phyloP scores from a whole-genome alignment of 306 rosid species.

The Glycine tomentella region DNA sequence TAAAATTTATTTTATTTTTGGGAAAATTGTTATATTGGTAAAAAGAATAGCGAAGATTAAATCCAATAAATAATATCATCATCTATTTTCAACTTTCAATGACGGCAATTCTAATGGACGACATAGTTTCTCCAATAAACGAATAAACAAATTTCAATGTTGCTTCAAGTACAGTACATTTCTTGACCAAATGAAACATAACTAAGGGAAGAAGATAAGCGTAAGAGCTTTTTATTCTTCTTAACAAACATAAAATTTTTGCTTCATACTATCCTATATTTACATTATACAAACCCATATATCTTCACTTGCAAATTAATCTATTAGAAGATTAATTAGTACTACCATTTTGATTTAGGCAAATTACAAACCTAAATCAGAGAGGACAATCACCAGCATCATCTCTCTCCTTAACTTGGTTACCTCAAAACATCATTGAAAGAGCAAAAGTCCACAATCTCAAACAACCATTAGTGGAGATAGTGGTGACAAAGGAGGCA shows the following conservation, averaged over 20 bases:
- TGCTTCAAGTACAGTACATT: conserved; percentile 1
- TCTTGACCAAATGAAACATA: neutral
- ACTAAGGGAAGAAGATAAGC: neutral
- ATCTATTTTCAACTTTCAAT: neutral
- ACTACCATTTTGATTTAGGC: neutral
- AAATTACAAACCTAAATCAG: neutral
- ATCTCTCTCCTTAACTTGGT: neutral
- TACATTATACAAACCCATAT: conserved; percentile 26
- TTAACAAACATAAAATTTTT: neutral
- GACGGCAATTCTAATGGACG: neutral
- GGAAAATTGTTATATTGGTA: neutral
- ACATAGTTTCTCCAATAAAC: conserved; percentile 20
- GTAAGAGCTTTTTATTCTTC: neutral
- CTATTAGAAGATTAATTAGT: no score
- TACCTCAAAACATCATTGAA: neutral
- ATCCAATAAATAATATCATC: neutral
- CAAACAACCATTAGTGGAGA: conserved; percentile 57
- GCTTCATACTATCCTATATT: conserved; percentile 32
- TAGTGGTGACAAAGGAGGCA: conserved; percentile 61
- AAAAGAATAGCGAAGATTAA: neutral
- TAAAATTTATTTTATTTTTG: neutral
- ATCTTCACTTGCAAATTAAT: neutral
- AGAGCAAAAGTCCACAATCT: neutral
- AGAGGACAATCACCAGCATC: conserved; percentile 28
- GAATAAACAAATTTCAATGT: conserved; percentile 41